A percentile compares a stretch with the other conserved stretches of the same genome.
Evolutionary conservation across 257 asterid species (phyloP).

Genomic region (Penstemon eatonii): DNA sequence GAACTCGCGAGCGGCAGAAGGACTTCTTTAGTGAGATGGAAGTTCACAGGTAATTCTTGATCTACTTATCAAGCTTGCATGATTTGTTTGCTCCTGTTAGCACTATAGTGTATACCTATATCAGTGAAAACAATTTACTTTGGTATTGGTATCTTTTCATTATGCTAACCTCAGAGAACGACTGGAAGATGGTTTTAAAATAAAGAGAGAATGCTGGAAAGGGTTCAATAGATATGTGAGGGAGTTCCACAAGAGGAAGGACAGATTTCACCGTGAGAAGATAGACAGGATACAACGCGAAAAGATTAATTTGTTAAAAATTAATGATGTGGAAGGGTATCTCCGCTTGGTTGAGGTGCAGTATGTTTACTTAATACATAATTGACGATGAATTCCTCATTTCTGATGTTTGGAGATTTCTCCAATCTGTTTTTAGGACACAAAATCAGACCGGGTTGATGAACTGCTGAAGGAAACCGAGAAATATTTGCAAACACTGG

Average conservation of each 20-base stretch:
- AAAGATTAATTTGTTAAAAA: slow-evolving; percentile 89
- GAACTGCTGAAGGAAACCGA: slow-evolving; percentile 95
- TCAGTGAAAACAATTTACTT: slow-evolving; percentile 5
- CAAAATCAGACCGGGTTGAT: slow-evolving; percentile 94
- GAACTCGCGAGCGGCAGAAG: slow-evolving; percentile 95
- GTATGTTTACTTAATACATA: slow-evolving; percentile 8
- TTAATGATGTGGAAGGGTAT: slow-evolving; percentile 99
- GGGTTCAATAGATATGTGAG: slow-evolving; percentile 78
- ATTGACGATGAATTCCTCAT: slow-evolving; percentile 20
- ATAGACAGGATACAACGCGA: slow-evolving; percentile 98
- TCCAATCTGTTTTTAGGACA: slow-evolving; percentile 63
- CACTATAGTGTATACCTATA: slow-evolving; percentile 21
- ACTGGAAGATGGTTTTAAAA: slow-evolving; percentile 86
- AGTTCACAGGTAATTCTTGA: slow-evolving; percentile 72
- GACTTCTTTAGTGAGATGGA: slow-evolving; percentile 94
- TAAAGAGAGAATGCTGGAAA: slow-evolving; percentile 94
- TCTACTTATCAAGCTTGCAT: slow-evolving; percentile 17
- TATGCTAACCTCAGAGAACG: slow-evolving; percentile 65
- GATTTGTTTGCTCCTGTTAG: slow-evolving; percentile 19
- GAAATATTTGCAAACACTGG: slow-evolving; percentile 89
- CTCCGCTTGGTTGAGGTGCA: slow-evolving; percentile 99
- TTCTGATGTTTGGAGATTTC: slow-evolving; percentile 23
- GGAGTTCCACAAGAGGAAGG: slow-evolving; percentile 98
- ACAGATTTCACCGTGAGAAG: slow-evolving; percentile 95
- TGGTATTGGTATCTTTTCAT: slow-evolving; percentile 20